These are phyloP conservation scores for Barbarea vulgaris DNA, from an alignment of 345 rosid genomes.

Conservation along the genomic window DNA sequence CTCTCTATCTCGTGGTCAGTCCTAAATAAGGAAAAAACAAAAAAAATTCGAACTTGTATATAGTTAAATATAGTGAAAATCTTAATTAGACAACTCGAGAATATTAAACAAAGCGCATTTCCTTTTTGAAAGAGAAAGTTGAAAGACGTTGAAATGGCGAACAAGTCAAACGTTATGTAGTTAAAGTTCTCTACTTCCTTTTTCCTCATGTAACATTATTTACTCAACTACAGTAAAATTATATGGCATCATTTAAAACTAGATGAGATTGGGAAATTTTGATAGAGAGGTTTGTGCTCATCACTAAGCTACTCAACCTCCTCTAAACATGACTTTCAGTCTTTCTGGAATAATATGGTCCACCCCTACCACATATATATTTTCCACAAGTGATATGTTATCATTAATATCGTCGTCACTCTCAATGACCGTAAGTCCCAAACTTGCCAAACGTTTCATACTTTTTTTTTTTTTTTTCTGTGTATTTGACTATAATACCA, in stretches of 20 bases:
- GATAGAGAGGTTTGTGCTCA: neutral
- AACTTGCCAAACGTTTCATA: neutral
- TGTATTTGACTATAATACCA: neutral
- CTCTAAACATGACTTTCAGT: neutral
- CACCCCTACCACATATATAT: neutral
- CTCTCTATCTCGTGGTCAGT: neutral
- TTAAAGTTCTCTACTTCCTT: too few species aligned
- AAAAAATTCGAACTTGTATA: too few species aligned
- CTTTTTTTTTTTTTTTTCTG: neutral
- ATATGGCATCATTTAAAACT: neutral
- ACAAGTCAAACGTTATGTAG: too few species aligned
- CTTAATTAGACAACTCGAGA: too few species aligned
- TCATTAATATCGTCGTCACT: neutral
- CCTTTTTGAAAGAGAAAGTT: neutral
- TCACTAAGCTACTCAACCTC: neutral
- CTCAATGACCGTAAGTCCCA: neutral
- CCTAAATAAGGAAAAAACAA: neutral
- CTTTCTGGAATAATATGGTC: neutral
- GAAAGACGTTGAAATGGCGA: neutral
- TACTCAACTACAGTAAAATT: neutral
- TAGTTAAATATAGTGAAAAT: too few species aligned
- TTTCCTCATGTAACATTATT: too few species aligned
- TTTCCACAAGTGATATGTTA: neutral
- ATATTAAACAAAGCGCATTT: neutral
- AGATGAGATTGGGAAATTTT: neutral